Percentiles rank a stretch among this genome's conserved stretches.
Conservation (phyloP, 371 early-diverging fungal species). For the Catenaria anguillulae region DNA sequence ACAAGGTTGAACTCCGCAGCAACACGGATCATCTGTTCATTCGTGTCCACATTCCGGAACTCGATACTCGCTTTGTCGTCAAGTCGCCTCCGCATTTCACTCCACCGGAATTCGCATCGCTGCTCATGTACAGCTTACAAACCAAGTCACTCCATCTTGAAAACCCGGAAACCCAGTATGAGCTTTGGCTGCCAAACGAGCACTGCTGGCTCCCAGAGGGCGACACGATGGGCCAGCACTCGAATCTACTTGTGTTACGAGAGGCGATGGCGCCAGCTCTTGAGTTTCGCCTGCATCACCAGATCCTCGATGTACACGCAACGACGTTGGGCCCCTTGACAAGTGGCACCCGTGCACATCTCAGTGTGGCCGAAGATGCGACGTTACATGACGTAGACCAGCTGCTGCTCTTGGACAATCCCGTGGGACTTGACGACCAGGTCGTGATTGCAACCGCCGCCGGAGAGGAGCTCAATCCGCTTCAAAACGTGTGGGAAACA, state of each 20-base stretch:
- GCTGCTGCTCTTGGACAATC: constrained; percentile 1
- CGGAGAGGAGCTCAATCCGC: constrained; percentile 9
- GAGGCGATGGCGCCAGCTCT: neutral
- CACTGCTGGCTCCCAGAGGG: constrained; percentile 13
- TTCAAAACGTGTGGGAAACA: constrained; percentile 10
- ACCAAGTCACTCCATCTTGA: constrained; percentile 11
- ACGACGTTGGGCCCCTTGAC: neutral
- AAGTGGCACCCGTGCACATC: too few species aligned
- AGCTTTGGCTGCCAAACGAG: constrained; percentile 9
- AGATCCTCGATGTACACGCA: neutral
- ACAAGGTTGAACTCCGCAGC: constrained; percentile 1
- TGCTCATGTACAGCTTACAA: constrained; percentile 13
- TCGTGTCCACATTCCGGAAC: constrained; percentile 3
- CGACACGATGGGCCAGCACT: constrained; percentile 11
- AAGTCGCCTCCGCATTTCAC: constrained; percentile 5
- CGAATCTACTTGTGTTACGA: neutral
- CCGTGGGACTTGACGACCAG: neutral
- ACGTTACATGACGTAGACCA: constrained; percentile 8
- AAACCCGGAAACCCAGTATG: constrained; percentile 11
- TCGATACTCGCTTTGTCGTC: constrained; percentile 1
- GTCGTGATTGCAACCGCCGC: constrained; percentile 8
- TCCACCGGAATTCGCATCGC: constrained; percentile 9
- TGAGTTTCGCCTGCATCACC: constrained; percentile 4
- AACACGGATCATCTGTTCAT: neutral
- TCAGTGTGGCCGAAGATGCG: neutral